These are phyloP conservation scores for Tagetes patula DNA, from an alignment of 129 eudicot genomes.

Conservation along the genomic window DNA sequence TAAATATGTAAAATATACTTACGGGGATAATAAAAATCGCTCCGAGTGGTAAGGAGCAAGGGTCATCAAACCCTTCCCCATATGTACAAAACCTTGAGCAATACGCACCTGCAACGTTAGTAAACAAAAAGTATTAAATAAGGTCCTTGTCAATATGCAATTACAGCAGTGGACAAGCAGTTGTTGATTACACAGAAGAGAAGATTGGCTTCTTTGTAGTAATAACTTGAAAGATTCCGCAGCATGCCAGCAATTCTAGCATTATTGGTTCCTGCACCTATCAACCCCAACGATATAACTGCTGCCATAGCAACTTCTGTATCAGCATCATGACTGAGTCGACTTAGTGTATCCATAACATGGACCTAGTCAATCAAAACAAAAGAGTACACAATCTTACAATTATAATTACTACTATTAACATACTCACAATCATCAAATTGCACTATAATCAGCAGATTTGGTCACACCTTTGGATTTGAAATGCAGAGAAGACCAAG, in stretches of 20 bases:
- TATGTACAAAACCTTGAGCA: constrained; percentile 96
- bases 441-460: not conserved
- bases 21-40: constrained; percentile 92
- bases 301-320: constrained; percentile 99
- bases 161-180: not conserved
- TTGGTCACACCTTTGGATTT: constrained; percentile 73
- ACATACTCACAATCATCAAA: not conserved
- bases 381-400: not conserved
- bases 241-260: constrained; percentile 99
- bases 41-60: constrained; percentile 96
- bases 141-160: not conserved
- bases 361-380: constrained; percentile 58
- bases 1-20: constrained; percentile 29
- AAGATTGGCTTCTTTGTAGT: constrained; percentile 96
- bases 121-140: constrained; percentile 1
- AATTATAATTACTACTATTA: not conserved
- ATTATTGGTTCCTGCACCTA: constrained; percentile 98
- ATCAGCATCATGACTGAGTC: constrained; percentile 97
- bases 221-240: constrained; percentile 93
- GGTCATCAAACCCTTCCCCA: constrained; percentile 94
- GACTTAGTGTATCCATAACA: constrained; percentile 96
- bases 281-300: constrained; percentile 84
- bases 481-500: constrained; percentile 95
- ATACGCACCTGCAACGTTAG: constrained; percentile 71
- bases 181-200: constrained; percentile 71